Percentiles rank a stretch among this genome's conserved stretches.
These are phyloP conservation scores for Lachnellula arida DNA, from an alignment of 2,329 filamentous ascomycete species.

Conservation along the genomic window DNA sequence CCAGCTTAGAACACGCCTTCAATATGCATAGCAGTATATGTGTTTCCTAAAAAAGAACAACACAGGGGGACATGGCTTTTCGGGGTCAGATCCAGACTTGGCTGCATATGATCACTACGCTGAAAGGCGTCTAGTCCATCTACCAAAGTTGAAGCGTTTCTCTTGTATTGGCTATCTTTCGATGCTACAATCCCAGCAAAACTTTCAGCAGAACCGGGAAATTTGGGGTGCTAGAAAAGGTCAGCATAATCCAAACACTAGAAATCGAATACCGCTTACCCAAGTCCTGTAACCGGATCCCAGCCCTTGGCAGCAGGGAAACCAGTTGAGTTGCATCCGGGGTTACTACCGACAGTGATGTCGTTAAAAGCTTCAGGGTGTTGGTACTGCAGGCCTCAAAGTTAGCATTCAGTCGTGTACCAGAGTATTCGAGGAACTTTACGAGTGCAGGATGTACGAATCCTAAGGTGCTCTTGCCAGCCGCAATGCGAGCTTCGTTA, in stretches of 20 bases:
- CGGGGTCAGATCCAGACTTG: too few species aligned
- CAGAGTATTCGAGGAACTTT: neutral
- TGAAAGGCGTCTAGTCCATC: too few species aligned
- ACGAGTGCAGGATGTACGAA: constrained; percentile 41
- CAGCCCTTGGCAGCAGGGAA: constrained; percentile 33
- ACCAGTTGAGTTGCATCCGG: constrained; percentile 31
- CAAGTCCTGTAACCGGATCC: constrained; percentile 29
- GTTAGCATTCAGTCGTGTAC: constrained; percentile 1
- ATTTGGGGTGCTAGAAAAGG: constrained; percentile 15
- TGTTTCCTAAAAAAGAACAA: too few species aligned
- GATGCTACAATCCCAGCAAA: constrained; percentile 9
- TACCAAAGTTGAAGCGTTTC: too few species aligned
- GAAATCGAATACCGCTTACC: constrained; percentile 10
- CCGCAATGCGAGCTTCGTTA: constrained; percentile 38
- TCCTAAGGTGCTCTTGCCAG: constrained; percentile 38
- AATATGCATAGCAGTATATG: neutral
- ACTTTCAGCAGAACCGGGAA: constrained; percentile 18
- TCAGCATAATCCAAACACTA: neutral
- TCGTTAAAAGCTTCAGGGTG: constrained; percentile 32
- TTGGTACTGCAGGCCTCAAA: constrained; percentile 22
- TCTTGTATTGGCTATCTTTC: too few species aligned
- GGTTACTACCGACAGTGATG: constrained; percentile 29
- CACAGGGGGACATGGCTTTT: too few species aligned
- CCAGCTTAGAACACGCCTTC: neutral
- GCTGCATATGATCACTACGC: too few species aligned